Evolutionary conservation across 345 rosid genomes (phyloP), one percentile per base, ranked within the genome.

Genomic region (Ceriops zippeliana): DNA sequence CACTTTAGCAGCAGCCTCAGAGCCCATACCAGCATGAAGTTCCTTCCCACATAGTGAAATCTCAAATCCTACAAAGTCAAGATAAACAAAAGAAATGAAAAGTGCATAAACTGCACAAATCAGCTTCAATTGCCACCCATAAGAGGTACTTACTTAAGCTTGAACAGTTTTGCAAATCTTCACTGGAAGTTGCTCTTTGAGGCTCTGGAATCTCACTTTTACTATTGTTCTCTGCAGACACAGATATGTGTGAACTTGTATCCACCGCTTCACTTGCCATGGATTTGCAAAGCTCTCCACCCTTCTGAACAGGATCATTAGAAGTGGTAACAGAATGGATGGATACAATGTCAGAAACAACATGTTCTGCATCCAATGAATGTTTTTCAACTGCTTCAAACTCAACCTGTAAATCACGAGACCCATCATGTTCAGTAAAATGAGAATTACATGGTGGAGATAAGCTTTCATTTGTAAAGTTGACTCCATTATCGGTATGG

Each of bases 41-140:
- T 88, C 93, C 76, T 84, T 82, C 68, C 87, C 85, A 80, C 98
- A 92, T 26, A 92, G 85, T 67, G 98, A 92, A 78, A 92, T 79
- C 84, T 86, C 93, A 83, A 88, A 79, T 61, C 84, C 98, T 92
- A 84, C 69, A 83, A 72, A 67, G 38, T 67, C 21, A 63, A 37
- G 52, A 69, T 21, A 34, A 73, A 60, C 38, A 19, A 67, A 28
- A 62, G 49, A 81, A 56, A n/a, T 49, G 42, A 67, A 73, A 68
- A 21, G 24, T 16, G 30, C 52, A 49, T 58, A 70, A 54, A 64
- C 69, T 27, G 31, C 73, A 70, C 47, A 49, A 75, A 69, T 34
- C 53, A 46, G 60, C 70, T 61, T 30, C 47, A 65, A 59, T 57
- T 30, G 58, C 51, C 51, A 76, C 61, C 27, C 61, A 58, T 22